phyloP scores from a whole-genome alignment of 2,329 filamentous ascomycete species.

The Chrysoporthe cubensis region DNA sequence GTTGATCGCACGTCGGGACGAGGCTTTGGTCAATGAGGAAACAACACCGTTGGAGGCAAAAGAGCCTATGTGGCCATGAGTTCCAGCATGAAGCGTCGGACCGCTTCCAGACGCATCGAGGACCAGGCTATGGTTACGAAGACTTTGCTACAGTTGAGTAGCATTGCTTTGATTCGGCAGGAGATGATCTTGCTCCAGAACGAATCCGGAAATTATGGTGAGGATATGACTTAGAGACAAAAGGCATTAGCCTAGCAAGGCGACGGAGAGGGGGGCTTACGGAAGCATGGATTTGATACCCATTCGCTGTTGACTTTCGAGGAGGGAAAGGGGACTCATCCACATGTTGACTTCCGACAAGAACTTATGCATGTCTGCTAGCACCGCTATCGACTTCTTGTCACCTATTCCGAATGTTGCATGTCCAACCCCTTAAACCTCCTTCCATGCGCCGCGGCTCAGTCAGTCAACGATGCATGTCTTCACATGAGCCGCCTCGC shows the following conservation, averaged over 20 bases:
- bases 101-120: neutral
- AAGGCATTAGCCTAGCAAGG: neutral
- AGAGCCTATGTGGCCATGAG: constrained; percentile 27
- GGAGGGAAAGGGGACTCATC: neutral
- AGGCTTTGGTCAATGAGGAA: constrained; percentile 27
- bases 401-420: neutral
- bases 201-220: neutral
- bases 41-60: constrained; percentile 26
- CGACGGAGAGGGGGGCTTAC: neutral
- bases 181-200: neutral
- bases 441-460: neutral
- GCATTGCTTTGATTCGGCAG: no score
- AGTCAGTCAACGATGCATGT: neutral
- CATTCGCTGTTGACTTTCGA: constrained; percentile 4
- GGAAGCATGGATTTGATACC: constrained; percentile 20
- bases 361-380: neutral
- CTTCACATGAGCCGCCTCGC: neutral
- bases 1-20: constrained; percentile 30
- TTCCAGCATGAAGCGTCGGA: neutral
- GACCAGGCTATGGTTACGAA: no score
- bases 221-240: neutral
- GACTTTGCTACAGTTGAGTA: no score
- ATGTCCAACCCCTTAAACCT: neutral
- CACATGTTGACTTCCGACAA: neutral
- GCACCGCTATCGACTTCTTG: neutral